phyloP scores from a whole-genome alignment of 805 yeast genomes.

The Metschnikowia henanensis region DNA sequence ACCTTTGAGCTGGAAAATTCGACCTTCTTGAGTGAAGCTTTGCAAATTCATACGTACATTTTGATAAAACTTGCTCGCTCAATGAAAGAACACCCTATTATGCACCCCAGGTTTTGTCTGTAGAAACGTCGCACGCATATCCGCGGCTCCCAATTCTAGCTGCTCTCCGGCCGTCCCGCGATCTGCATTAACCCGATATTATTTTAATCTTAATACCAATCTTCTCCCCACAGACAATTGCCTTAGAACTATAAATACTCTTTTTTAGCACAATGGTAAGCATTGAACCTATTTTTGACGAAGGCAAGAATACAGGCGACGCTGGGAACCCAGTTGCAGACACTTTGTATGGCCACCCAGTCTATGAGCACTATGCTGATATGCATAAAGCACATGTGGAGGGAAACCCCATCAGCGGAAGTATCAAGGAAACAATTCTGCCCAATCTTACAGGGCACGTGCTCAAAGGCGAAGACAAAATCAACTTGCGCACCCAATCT shows the following conservation, averaged over 20 bases:
- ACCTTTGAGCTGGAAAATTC: too few species aligned
- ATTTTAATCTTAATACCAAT: neutral
- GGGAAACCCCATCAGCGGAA: conserved; percentile 14
- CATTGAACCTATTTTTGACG: neutral
- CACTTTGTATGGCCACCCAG: conserved; percentile 13
- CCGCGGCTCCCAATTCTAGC: too few species aligned
- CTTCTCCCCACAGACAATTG: too few species aligned
- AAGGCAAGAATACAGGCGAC: neutral
- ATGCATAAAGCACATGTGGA: conserved; percentile 13
- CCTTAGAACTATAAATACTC: neutral
- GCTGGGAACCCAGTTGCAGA: conserved; percentile 1
- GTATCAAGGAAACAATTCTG: conserved; percentile 28
- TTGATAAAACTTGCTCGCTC: too few species aligned
- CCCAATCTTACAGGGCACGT: conserved; percentile 40
- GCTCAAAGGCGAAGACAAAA: conserved; percentile 34
- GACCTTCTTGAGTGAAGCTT: too few species aligned
- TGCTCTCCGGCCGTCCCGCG: neutral
- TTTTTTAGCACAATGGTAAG: neutral
- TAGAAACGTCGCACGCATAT: neutral
- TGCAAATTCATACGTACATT: too few species aligned
- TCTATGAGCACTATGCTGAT: conserved; percentile 15
- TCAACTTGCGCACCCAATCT: conserved; percentile 32
- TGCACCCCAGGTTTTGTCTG: neutral
- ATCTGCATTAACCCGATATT: neutral
- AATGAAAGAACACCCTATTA: neutral